Evolutionary conservation across 1,139 yeast species (phyloP).

Genomic region (Hanseniaspora sp.): DNA sequence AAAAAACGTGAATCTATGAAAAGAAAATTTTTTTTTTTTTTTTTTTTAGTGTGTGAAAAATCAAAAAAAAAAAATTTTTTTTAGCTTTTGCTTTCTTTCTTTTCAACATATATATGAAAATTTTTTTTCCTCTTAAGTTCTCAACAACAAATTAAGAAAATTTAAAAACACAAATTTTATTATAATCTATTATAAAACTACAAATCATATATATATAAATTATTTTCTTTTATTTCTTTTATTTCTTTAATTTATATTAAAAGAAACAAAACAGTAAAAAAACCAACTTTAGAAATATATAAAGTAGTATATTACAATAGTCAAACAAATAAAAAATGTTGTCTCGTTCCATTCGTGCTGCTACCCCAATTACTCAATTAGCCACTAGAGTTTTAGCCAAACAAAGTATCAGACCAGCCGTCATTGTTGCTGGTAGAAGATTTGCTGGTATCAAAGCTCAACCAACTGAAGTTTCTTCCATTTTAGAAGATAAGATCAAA

Average conservation of each 20-base stretch:
- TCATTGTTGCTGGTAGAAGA: conserved; percentile 56
- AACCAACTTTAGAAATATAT: conserved; percentile 13
- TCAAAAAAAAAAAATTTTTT: too few relatives aligned
- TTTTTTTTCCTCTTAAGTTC: too few relatives aligned
- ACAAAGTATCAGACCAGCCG: conserved; percentile 68
- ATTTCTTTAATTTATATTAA: background rate
- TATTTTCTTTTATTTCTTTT: background rate
- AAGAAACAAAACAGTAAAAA: background rate
- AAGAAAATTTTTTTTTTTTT: too few relatives aligned
- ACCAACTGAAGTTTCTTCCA: conserved; percentile 98
- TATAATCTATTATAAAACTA: too few relatives aligned
- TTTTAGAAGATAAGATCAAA: conserved; percentile 98
- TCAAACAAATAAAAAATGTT: conserved; percentile 38
- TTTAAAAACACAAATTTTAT: too few relatives aligned
- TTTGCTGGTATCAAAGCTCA: conserved; percentile 78
- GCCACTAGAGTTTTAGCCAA: conserved; percentile 34
- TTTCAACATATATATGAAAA: too few relatives aligned
- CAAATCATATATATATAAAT: too few relatives aligned
- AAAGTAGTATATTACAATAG: conserved; percentile 6
- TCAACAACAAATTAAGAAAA: too few relatives aligned
- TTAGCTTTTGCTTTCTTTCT: too few relatives aligned
- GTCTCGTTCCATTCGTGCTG: conserved; percentile 77
- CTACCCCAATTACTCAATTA: conserved; percentile 49
- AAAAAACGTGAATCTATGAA: too few relatives aligned
- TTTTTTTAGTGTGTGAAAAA: too few relatives aligned